A percentile compares a stretch with the other conserved stretches of the same genome.
phyloP scores from a whole-genome alignment of 768 basidiomycete genomes.

The Neoboletus brunneissimus region DNA sequence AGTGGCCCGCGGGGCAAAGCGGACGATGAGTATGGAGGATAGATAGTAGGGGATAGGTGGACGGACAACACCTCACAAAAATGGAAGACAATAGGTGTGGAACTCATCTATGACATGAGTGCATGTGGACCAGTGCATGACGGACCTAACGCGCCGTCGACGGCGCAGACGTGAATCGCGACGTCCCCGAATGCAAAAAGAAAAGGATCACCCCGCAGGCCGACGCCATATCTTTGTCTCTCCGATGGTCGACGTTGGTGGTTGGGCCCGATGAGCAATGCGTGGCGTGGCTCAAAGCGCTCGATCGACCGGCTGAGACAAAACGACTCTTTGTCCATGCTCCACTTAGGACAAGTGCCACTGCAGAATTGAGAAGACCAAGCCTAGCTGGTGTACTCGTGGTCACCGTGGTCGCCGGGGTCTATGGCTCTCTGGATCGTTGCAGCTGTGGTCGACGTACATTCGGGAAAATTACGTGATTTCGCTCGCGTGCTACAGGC shows the following conservation, averaged over 20 bases:
- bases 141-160: background rate
- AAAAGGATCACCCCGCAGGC: background rate
- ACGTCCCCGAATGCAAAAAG: background rate
- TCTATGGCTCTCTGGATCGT: background rate
- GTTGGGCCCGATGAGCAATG: background rate
- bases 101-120: background rate
- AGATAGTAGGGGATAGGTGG: too few relatives aligned
- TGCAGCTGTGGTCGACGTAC: background rate
- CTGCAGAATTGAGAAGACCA: background rate
- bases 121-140: background rate
- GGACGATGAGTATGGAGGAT: background rate
- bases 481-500: background rate
- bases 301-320: background rate
- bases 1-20: slow-evolving; percentile 1
- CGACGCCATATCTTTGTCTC: background rate
- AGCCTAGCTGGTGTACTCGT: background rate
- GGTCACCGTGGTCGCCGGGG: too few relatives aligned
- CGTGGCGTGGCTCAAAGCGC: slow-evolving; percentile 1
- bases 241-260: background rate
- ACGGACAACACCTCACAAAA: background rate
- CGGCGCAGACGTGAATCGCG: background rate
- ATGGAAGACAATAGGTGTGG: slow-evolving; percentile 9
- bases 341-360: background rate
- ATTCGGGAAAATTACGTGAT: background rate
- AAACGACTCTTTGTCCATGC: background rate